Conservation (phyloP, 306 rosid genomes). For the Amphicarpaea edgeworthii region DNA sequence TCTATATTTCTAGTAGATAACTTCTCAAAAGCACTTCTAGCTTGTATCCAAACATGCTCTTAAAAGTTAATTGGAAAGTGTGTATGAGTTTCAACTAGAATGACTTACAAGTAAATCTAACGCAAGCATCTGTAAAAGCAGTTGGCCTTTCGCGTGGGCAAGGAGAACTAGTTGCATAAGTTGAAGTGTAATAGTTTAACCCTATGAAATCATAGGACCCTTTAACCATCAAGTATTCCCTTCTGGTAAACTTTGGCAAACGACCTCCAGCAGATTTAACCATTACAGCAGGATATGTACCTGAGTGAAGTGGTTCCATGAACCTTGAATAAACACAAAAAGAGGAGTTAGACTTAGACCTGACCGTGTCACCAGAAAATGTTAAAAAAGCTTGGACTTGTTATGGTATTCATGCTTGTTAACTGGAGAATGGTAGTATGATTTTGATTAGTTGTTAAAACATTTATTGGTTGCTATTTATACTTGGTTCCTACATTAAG, state of each 20-base stretch:
- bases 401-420: background rate
- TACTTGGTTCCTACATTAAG: slow-evolving; percentile 3
- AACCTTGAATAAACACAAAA: slow-evolving; percentile 53
- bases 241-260: slow-evolving; percentile 59
- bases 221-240: slow-evolving; percentile 52
- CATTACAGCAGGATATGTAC: slow-evolving; percentile 65
- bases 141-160: slow-evolving; percentile 33
- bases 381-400: background rate
- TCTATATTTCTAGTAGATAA: too few relatives aligned
- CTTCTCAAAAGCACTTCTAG: too few relatives aligned
- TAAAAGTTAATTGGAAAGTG: slow-evolving; percentile 12
- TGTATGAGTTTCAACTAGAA: slow-evolving; percentile 34
- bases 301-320: slow-evolving; percentile 66
- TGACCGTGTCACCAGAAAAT: background rate
- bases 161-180: slow-evolving; percentile 53
- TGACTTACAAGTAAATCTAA: slow-evolving; percentile 50
- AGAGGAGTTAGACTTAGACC: slow-evolving; percentile 33
- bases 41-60: too few relatives aligned
- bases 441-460: background rate
- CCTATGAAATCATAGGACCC: slow-evolving; percentile 73
- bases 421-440: background rate
- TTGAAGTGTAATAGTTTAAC: slow-evolving; percentile 64
- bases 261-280: slow-evolving; percentile 51
- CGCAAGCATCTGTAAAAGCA: slow-evolving; percentile 45
- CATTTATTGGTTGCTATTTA: background rate